A percentile compares a stretch with the other conserved stretches of the same genome.
Conservation (phyloP, 1,139 yeast species). For the Komagataea norvegica region DNA sequence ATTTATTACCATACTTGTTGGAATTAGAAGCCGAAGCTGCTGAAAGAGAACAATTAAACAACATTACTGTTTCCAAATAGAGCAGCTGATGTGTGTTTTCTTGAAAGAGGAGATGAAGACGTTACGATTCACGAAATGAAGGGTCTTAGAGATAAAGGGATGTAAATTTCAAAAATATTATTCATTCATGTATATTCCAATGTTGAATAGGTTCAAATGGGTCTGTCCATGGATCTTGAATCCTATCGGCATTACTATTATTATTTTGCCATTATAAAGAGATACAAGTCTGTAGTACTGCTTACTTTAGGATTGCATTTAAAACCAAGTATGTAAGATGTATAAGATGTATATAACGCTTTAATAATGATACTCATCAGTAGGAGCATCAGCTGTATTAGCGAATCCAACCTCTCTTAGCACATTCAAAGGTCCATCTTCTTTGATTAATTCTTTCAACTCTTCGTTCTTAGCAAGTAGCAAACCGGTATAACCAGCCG, state of each 20-base stretch:
- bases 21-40: conserved; percentile 92
- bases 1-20: conserved; percentile 81
- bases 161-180: conserved; percentile 1
- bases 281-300: too few relatives aligned
- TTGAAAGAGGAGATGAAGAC: background rate
- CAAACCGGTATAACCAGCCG: conserved; percentile 78
- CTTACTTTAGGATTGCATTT: too few relatives aligned
- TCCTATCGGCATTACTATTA: conserved; percentile 1
- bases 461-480: conserved; percentile 70
- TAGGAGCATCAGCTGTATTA: conserved; percentile 40
- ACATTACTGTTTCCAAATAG: conserved; percentile 36
- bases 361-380: conserved; percentile 42
- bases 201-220: background rate
- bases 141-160: conserved; percentile 1
- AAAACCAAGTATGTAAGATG: background rate
- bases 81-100: background rate
- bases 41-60: conserved; percentile 86
- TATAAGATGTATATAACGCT: background rate
- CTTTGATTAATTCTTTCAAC: conserved; percentile 36
- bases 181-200: conserved; percentile 11
- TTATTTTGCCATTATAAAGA: background rate
- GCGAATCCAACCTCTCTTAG: conserved; percentile 64
- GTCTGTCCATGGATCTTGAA: background rate
- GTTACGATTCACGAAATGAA: background rate
- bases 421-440: conserved; percentile 42